A percentile compares a stretch with the other conserved stretches of the same genome.
phyloP scores from a whole-genome alignment of 176 grass and related monocot genomes.

The Chrysopogon serrulatus region DNA sequence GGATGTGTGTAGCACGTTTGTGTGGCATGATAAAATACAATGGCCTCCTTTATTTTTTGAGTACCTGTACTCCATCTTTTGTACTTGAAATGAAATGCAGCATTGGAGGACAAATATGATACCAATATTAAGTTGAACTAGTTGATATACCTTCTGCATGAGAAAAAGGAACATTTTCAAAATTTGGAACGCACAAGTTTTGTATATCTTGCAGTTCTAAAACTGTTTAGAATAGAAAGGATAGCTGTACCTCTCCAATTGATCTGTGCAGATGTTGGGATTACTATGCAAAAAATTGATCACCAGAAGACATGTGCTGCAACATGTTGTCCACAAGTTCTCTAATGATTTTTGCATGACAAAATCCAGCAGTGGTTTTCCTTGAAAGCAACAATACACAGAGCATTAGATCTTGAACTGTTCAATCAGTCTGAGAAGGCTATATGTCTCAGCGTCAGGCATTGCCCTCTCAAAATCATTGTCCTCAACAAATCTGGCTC shows the following conservation, averaged over 20 bases:
- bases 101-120: not conserved
- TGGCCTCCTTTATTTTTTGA: not conserved
- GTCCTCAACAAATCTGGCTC: constrained; percentile 66
- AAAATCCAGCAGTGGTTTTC: not conserved
- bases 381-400: not conserved
- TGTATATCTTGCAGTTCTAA: not conserved
- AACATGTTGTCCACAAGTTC: not conserved
- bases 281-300: not conserved
- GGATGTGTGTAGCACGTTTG: not conserved
- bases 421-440: constrained; percentile 70
- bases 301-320: not conserved
- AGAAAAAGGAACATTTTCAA: not conserved
- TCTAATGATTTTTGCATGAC: not conserved
- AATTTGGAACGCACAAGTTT: not conserved
- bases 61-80: not conserved
- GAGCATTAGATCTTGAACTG: constrained; percentile 54
- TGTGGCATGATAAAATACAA: not conserved
- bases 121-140: not conserved
- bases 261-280: not conserved
- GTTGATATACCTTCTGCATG: not conserved
- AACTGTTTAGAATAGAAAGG: not conserved
- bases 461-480: constrained; percentile 89
- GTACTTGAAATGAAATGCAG: constrained; percentile 1
- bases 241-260: not conserved
- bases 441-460: constrained; percentile 77